These are phyloP conservation scores for Pseudogymnoascus sp. DNA, from an alignment of 2,329 filamentous ascomycete genomes.

Conservation along the genomic window DNA sequence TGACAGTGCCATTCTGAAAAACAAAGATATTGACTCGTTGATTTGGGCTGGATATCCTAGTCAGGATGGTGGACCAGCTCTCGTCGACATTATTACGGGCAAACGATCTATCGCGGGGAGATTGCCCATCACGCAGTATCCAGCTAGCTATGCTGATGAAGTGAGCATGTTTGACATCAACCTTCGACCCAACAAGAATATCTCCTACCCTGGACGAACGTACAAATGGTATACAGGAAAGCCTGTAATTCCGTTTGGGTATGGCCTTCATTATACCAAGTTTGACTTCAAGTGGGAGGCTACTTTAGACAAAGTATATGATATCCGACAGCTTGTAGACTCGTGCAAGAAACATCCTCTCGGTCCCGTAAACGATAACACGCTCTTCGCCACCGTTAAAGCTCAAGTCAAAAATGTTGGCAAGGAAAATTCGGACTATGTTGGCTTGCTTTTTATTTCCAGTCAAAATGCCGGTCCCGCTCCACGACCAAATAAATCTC, in stretches of 20 bases:
- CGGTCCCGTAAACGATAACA: constrained; percentile 17
- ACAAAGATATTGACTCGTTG: constrained; percentile 40
- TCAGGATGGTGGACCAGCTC: constrained; percentile 47
- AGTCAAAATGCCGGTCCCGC: constrained; percentile 35
- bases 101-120: constrained; percentile 42
- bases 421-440: constrained; percentile 44
- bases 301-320: constrained; percentile 10
- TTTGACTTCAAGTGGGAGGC: constrained; percentile 30
- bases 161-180: constrained; percentile 48
- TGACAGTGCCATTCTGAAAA: constrained; percentile 37
- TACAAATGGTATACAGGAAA: constrained; percentile 48
- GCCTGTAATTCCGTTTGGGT: constrained; percentile 45
- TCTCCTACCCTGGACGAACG: constrained; percentile 35
- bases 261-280: constrained; percentile 49
- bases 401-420: constrained; percentile 39
- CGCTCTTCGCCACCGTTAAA: constrained; percentile 28
- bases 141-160: constrained; percentile 39
- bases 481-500: constrained; percentile 44
- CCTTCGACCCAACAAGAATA: constrained; percentile 36
- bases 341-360: background rate
- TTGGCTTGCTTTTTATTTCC: constrained; percentile 42
- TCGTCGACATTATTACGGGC: constrained; percentile 46
- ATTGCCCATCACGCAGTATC: constrained; percentile 48
- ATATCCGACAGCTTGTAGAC: constrained; percentile 30
- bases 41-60: constrained; percentile 53